A percentile compares a stretch with the other conserved stretches of the same genome.
Evolutionary conservation across 1,284 basidiomycete genomes (phyloP).

Genomic region (Athelia sp.): DNA sequence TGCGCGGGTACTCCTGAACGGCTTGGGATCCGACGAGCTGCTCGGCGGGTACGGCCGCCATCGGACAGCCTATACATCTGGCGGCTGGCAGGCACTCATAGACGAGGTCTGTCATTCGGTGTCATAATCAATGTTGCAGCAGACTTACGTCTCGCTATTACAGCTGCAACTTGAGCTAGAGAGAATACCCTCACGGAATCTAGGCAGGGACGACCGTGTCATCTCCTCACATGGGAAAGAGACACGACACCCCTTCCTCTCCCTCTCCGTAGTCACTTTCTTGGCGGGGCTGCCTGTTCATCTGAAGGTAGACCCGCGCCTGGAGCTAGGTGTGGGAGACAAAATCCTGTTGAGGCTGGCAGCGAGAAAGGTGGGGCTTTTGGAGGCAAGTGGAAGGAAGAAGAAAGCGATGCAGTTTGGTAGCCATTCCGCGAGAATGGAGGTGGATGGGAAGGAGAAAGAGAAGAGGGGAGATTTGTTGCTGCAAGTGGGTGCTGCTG

Average conservation of each 20-base stretch:
- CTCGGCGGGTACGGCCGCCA: slow-evolving; percentile 94
- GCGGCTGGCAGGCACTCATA: slow-evolving; percentile 71
- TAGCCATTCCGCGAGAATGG: slow-evolving; percentile 88
- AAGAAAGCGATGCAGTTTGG: slow-evolving; percentile 99
- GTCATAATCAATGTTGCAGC: neutral
- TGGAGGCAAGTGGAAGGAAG: slow-evolving; percentile 64
- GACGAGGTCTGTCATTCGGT: slow-evolving; percentile 60
- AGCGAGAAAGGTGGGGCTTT: slow-evolving; percentile 62
- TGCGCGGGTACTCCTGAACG: slow-evolving; percentile 85
- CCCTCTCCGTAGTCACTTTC: slow-evolving; percentile 71
- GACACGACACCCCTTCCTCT: slow-evolving; percentile 86
- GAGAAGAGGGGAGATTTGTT: slow-evolving; percentile 51
- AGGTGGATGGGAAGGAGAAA: slow-evolving; percentile 44
- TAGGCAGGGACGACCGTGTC: slow-evolving; percentile 92
- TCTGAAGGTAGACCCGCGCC: slow-evolving; percentile 72
- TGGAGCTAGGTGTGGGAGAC: slow-evolving; percentile 74
- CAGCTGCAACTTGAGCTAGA: slow-evolving; percentile 92
- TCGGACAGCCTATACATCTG: slow-evolving; percentile 65
- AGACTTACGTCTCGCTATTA: neutral
- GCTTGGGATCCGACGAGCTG: slow-evolving; percentile 93
- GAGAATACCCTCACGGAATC: slow-evolving; percentile 84
- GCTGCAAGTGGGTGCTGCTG: slow-evolving; percentile 13
- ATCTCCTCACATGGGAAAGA: slow-evolving; percentile 89
- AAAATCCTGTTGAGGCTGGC: slow-evolving; percentile 81
- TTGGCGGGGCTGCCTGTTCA: slow-evolving; percentile 74